Percentiles rank a stretch among this genome's conserved stretches.
phyloP scores from a whole-genome alignment of 345 rosid genomes.

The Brassica nigra region DNA sequence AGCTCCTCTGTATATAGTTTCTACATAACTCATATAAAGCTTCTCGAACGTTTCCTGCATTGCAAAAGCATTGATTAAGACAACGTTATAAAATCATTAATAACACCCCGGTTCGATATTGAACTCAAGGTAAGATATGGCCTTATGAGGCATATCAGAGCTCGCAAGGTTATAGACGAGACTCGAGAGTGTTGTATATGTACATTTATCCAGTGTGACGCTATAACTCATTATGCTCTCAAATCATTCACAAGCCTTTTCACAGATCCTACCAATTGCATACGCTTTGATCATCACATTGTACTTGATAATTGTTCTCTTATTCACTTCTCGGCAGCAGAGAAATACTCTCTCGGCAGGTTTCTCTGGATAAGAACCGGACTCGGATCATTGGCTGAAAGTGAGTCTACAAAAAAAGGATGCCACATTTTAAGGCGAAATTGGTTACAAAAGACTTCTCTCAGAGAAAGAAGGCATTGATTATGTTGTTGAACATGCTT shows the following conservation, averaged over 20 bases:
- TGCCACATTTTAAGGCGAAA: not conserved
- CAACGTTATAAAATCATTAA: conserved; percentile 20
- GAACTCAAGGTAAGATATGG: conserved; percentile 49
- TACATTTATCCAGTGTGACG: conserved; percentile 66
- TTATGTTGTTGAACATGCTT: not conserved
- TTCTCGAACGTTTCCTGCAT: conserved; percentile 61
- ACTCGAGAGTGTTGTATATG: conserved; percentile 67
- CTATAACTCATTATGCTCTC: conserved; percentile 69
- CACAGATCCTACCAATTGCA: conserved; percentile 55
- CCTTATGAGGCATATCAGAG: conserved; percentile 60
- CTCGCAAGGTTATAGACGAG: conserved; percentile 64
- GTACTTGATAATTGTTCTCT: conserved; percentile 60
- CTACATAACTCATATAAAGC: conserved; percentile 53
- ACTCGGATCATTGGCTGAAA: not conserved
- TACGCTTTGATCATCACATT: conserved; percentile 90
- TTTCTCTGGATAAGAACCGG: not conserved
- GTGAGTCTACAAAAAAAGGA: not conserved
- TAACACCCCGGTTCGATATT: conserved; percentile 57
- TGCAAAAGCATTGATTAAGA: conserved; percentile 78
- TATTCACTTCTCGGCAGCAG: conserved; percentile 59
- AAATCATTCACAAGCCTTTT: conserved; percentile 61
- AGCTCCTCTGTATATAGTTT: conserved; percentile 45
- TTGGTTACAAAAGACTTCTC: not conserved
- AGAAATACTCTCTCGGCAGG: conserved; percentile 59
- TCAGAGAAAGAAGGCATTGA: not conserved